Evolutionary conservation across 345 rosid genomes (phyloP).

Genomic region (Reutealis trisperma): DNA sequence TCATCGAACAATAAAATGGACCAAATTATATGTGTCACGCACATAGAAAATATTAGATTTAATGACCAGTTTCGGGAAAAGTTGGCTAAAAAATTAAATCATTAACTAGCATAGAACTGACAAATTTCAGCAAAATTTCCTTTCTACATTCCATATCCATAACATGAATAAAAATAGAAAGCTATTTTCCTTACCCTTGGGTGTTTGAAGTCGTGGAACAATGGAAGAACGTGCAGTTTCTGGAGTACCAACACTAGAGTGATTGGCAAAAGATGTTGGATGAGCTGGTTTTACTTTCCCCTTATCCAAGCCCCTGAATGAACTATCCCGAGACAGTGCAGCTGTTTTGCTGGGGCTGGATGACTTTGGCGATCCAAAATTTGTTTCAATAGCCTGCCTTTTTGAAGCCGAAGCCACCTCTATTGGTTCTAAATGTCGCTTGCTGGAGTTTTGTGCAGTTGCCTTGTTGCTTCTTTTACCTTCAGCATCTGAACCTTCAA

Average conservation of each 20-base stretch:
- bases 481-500: constrained; percentile 55
- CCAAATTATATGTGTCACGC: neutral
- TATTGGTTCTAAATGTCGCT: constrained; percentile 56
- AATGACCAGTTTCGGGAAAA: neutral
- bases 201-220: constrained; percentile 48
- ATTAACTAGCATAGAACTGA: neutral
- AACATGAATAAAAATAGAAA: neutral
- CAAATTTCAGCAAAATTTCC: neutral
- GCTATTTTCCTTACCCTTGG: constrained; percentile 51
- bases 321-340: constrained; percentile 45
- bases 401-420: constrained; percentile 52
- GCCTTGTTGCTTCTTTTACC: constrained; percentile 46
- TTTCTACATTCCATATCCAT: neutral
- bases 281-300: constrained; percentile 54
- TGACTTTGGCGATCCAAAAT: constrained; percentile 63
- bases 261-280: constrained; percentile 45
- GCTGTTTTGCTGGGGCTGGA: constrained; percentile 48
- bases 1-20: neutral
- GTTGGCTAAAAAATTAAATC: neutral
- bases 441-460: constrained; percentile 42
- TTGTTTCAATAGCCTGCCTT: constrained; percentile 60
- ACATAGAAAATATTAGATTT: neutral
- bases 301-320: constrained; percentile 40
- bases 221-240: constrained; percentile 49
- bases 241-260: constrained; percentile 36